Evolutionary conservation across 1,284 basidiomycete genomes (phyloP).

Genomic region (Sanguinoderma infundibulare): DNA sequence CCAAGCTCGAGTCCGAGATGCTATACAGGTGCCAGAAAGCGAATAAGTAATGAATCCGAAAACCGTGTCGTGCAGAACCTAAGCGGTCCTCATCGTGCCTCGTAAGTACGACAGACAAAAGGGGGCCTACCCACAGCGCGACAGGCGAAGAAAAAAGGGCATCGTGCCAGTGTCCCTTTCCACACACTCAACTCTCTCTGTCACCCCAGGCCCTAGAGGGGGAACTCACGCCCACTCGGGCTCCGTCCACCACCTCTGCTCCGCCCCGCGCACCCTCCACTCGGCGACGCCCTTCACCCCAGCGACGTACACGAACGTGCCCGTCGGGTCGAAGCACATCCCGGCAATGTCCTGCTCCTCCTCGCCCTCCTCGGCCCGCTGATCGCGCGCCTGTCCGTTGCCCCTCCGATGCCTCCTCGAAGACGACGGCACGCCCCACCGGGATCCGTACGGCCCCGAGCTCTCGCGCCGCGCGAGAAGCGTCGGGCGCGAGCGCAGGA

Average conservation of each 20-base stretch:
- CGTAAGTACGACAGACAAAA: neutral
- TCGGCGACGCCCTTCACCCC: slow-evolving; percentile 65
- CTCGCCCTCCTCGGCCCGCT: slow-evolving; percentile 28
- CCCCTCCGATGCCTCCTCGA: slow-evolving; percentile 33
- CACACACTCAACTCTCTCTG: slow-evolving; percentile 2
- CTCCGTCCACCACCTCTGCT: slow-evolving; percentile 63
- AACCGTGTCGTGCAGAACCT: too few relatives aligned
- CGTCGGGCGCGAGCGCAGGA: slow-evolving; percentile 26
- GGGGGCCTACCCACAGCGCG: too few relatives aligned
- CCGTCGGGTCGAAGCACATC: slow-evolving; percentile 74
- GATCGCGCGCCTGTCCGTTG: slow-evolving; percentile 19
- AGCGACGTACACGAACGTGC: slow-evolving; percentile 70
- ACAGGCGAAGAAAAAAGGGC: neutral
- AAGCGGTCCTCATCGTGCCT: too few relatives aligned
- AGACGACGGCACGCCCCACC: slow-evolving; percentile 13
- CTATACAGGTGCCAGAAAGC: neutral
- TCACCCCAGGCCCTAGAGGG: neutral
- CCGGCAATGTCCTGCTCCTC: slow-evolving; percentile 70
- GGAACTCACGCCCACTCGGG: slow-evolving; percentile 31
- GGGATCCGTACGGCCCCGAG: slow-evolving; percentile 26
- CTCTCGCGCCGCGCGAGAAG: slow-evolving; percentile 30
- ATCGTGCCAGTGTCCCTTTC: slow-evolving; percentile 11
- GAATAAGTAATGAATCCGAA: neutral
- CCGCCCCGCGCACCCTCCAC: slow-evolving; percentile 64
- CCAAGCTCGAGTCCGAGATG: neutral